These are phyloP conservation scores for Stygiomarasmius scandens DNA, from an alignment of 1,284 basidiomycete species.

Conservation along the genomic window DNA sequence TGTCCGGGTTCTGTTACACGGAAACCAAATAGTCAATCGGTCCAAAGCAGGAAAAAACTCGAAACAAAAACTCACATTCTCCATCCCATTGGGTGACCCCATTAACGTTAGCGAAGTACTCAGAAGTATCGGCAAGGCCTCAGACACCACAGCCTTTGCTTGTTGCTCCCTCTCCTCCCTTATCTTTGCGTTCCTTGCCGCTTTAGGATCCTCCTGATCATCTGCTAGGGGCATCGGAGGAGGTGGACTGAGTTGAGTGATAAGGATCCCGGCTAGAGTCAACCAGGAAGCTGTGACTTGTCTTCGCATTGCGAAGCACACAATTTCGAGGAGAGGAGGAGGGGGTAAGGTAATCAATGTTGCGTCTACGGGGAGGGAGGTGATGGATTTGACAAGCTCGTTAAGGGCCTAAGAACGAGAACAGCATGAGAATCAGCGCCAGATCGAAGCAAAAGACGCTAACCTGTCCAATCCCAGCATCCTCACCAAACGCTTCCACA, in stretches of 20 bases:
- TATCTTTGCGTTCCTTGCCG: slow-evolving; percentile 38
- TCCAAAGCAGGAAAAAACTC: not conserved
- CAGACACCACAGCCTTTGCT: slow-evolving; percentile 49
- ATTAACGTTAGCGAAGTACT: slow-evolving; percentile 63
- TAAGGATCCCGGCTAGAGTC: slow-evolving; percentile 74
- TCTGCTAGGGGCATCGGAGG: slow-evolving; percentile 44
- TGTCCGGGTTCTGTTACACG: slow-evolving; percentile 73
- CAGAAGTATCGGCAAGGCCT: slow-evolving; percentile 61
- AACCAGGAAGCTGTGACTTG: slow-evolving; percentile 85
- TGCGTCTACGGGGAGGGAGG: slow-evolving; percentile 68
- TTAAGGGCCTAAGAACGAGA: slow-evolving; percentile 61
- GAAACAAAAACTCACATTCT: slow-evolving; percentile 53
- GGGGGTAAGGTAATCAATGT: slow-evolving; percentile 81
- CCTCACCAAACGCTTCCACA: slow-evolving; percentile 76
- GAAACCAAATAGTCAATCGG: slow-evolving; percentile 1
- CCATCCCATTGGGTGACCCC: slow-evolving; percentile 49
- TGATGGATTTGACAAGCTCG: slow-evolving; percentile 82
- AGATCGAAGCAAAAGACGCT: slow-evolving; percentile 27
- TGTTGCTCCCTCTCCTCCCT: slow-evolving; percentile 37
- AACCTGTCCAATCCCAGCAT: slow-evolving; percentile 78
- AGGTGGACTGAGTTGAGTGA: slow-evolving; percentile 80
- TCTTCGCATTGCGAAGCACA: slow-evolving; percentile 74
- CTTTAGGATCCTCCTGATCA: slow-evolving; percentile 28
- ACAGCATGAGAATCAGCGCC: not conserved
- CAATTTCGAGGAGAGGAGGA: slow-evolving; percentile 75